Evolutionary conservation across 2,329 filamentous ascomycete genomes (phyloP).

Genomic region (Talaromyces albobiverticillius): DNA sequence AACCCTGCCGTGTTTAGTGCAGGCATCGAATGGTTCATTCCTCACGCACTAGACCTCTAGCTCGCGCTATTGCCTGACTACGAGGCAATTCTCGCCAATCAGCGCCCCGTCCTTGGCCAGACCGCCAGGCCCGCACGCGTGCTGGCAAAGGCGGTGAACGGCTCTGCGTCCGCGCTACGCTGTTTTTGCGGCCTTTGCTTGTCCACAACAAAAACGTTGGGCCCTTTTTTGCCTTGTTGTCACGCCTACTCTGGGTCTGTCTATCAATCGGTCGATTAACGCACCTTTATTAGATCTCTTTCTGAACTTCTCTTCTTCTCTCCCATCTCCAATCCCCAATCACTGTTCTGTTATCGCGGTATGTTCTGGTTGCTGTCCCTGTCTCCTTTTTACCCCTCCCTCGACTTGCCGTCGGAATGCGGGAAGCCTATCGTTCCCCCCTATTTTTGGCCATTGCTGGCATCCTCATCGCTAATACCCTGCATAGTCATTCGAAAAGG

Average conservation of each 20-base stretch:
- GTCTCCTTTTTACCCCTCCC: constrained; percentile 17
- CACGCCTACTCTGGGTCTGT: constrained; percentile 14
- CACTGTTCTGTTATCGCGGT: background rate
- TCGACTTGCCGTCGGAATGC: constrained; percentile 16
- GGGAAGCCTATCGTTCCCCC: constrained; percentile 18
- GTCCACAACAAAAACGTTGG: constrained; percentile 19
- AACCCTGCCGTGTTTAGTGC: too few species aligned
- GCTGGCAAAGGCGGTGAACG: constrained; percentile 19
- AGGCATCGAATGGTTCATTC: constrained; percentile 13
- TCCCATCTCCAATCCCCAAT: constrained; percentile 17
- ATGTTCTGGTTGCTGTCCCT: background rate
- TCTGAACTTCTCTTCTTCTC: constrained; percentile 31
- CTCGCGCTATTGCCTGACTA: background rate
- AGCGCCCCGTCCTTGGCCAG: constrained; percentile 37
- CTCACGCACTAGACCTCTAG: background rate
- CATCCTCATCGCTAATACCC: constrained; percentile 13
- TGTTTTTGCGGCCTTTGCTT: background rate
- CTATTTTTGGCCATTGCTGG: constrained; percentile 14
- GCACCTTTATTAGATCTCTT: constrained; percentile 13
- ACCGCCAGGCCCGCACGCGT: constrained; percentile 33
- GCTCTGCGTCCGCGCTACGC: constrained; percentile 5
- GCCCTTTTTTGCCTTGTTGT: constrained; percentile 21
- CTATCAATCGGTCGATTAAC: background rate
- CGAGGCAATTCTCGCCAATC: background rate
- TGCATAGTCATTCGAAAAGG: constrained; percentile 5